Percentiles rank a stretch among this genome's conserved stretches.
Evolutionary conservation across 805 yeast species (phyloP).

Genomic region (Cyberlindnera mississippiensis): DNA sequence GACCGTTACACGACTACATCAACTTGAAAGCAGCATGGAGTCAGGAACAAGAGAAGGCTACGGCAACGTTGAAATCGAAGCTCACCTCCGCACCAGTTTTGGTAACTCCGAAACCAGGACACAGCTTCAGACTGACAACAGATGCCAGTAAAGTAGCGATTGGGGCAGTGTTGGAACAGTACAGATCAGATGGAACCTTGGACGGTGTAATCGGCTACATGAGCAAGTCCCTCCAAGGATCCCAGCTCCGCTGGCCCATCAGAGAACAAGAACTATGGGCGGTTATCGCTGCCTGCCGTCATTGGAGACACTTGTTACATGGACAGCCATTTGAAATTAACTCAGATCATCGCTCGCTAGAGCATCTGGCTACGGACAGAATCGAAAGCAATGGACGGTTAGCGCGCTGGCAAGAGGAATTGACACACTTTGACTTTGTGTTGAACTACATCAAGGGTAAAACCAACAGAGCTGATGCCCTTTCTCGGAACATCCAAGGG

Average conservation of each 20-base stretch:
- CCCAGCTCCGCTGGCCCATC: not conserved
- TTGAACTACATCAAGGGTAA: not conserved
- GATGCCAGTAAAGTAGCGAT: not conserved
- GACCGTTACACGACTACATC: not conserved
- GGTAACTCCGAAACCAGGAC: not conserved
- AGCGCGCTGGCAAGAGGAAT: not conserved
- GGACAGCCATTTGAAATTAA: not conserved
- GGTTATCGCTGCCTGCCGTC: not conserved
- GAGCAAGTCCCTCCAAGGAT: not conserved
- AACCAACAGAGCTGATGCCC: not conserved
- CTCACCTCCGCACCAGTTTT: not conserved
- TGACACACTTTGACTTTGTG: not conserved
- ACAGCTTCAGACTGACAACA: not conserved
- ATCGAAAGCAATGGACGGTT: not conserved
- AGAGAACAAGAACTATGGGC: not conserved
- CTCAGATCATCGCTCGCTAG: not conserved
- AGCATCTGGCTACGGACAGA: not conserved
- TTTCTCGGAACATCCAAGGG: not conserved
- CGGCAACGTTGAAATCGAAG: not conserved
- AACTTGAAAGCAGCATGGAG: not conserved
- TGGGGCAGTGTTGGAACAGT: not conserved
- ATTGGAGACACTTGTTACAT: not conserved
- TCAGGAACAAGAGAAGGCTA: not conserved
- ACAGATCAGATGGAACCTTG: not conserved
- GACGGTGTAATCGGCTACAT: not conserved